A percentile compares a stretch with the other conserved stretches of the same genome.
Conservation (phyloP, 2,329 filamentous ascomycete species). For the Diplodia mutila region DNA sequence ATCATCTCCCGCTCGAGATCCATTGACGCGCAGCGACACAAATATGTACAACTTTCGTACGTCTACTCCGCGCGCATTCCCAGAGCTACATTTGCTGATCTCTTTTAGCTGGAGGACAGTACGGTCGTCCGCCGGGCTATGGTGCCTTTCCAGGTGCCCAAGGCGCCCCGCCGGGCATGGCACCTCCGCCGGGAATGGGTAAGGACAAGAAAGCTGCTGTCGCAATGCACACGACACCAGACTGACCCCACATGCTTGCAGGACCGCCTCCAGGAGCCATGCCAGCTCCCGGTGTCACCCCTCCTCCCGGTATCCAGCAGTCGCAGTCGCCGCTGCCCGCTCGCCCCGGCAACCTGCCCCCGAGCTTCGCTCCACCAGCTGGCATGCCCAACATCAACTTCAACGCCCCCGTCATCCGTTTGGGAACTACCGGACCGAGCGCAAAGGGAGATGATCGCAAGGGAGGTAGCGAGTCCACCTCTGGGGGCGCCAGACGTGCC, state of each 20-base stretch:
- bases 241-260: conserved; percentile 38
- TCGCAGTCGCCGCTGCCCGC: conserved; percentile 73
- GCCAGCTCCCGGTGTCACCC: conserved; percentile 75
- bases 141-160: conserved; percentile 67
- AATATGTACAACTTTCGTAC: conserved; percentile 43
- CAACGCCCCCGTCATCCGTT: conserved; percentile 91
- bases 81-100: conserved; percentile 30
- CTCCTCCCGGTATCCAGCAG: conserved; percentile 77
- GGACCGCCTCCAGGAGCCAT: conserved; percentile 70
- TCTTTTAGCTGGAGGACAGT: conserved; percentile 58
- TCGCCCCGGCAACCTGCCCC: conserved; percentile 77
- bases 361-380: conserved; percentile 83
- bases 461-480: conserved; percentile 45
- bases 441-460: conserved; percentile 53
- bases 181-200: conserved; percentile 83
- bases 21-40: conserved; percentile 28
- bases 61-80: conserved; percentile 14
- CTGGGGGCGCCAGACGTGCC: conserved; percentile 37
- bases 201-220: conserved; percentile 40
- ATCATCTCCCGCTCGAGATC: neutral
- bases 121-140: conserved; percentile 76
- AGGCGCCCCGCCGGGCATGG: conserved; percentile 67
- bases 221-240: neutral
- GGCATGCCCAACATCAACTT: conserved; percentile 99
- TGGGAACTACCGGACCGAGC: conserved; percentile 73